Conservation (phyloP, 169 alveolate species). For the Besnoitia besnoiti region DNA sequence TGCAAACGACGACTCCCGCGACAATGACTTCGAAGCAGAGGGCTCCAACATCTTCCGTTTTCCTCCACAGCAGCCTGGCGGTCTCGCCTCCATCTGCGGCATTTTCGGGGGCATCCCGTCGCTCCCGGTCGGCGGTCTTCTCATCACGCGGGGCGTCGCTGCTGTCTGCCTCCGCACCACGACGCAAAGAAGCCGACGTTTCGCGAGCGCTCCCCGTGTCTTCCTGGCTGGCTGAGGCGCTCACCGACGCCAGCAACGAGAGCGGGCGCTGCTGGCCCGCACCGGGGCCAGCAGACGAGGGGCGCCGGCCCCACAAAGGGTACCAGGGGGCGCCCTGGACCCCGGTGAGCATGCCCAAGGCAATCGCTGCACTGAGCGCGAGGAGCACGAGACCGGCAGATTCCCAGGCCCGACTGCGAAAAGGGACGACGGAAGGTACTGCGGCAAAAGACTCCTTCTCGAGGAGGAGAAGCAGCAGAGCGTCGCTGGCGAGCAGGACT, state of each 20-base stretch:
- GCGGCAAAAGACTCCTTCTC: neutral
- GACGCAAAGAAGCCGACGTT: too few relatives aligned
- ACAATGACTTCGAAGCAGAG: neutral
- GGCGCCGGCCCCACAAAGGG: neutral
- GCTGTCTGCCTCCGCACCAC: too few relatives aligned
- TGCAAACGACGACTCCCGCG: neutral
- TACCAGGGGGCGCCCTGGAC: conserved; percentile 32
- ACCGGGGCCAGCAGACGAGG: neutral
- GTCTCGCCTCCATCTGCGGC: neutral
- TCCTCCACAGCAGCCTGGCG: neutral
- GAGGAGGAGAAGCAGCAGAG: neutral
- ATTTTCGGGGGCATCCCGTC: too few relatives aligned
- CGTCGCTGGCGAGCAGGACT: neutral
- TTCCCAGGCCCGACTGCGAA: too few relatives aligned
- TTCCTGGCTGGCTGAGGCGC: neutral
- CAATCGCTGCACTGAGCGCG: neutral
- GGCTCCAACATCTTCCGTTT: neutral
- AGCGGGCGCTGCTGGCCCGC: neutral
- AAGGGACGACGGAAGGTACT: neutral
- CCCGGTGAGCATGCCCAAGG: conserved; percentile 19
- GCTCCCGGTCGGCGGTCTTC: too few relatives aligned
- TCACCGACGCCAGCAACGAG: neutral
- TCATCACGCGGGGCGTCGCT: too few relatives aligned
- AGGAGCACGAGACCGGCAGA: neutral
- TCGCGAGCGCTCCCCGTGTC: too few relatives aligned